Conservation (phyloP, 768 basidiomycete genomes). For the Mycena olivaceomarginata region DNA sequence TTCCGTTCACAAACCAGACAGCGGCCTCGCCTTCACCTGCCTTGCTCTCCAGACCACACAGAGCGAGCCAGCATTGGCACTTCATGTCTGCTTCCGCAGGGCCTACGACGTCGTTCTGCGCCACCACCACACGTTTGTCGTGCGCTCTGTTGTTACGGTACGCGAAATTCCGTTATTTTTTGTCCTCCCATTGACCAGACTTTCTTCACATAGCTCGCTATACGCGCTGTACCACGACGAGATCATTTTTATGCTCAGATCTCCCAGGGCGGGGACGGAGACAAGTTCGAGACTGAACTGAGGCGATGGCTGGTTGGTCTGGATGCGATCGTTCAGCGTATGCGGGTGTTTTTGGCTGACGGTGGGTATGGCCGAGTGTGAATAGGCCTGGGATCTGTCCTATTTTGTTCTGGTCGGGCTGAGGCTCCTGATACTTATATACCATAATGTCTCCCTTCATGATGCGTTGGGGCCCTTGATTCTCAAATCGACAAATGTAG, state of each 20-base stretch:
- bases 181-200: slow-evolving; percentile 38
- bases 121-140: slow-evolving; percentile 80
- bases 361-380: slow-evolving; percentile 73
- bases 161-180: slow-evolving; percentile 46
- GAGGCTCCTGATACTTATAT: too few species aligned
- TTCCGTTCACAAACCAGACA: slow-evolving; percentile 50
- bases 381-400: neutral
- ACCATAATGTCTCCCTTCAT: too few species aligned
- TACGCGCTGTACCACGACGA: slow-evolving; percentile 77
- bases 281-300: slow-evolving; percentile 74
- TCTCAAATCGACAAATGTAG: too few species aligned
- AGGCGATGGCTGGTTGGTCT: slow-evolving; percentile 77
- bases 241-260: slow-evolving; percentile 78
- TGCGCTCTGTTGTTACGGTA: slow-evolving; percentile 80
- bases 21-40: slow-evolving; percentile 82
- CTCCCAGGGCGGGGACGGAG: slow-evolving; percentile 73
- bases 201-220: slow-evolving; percentile 65
- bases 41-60: slow-evolving; percentile 82
- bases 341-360: slow-evolving; percentile 71
- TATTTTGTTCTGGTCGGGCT: too few species aligned
- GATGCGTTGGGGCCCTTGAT: too few species aligned
- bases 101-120: slow-evolving; percentile 82
- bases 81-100: slow-evolving; percentile 81
- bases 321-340: slow-evolving; percentile 68
- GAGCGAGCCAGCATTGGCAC: slow-evolving; percentile 68